These are phyloP conservation scores for Jasminum sambac DNA, from an alignment of 257 asterid species.

Conservation along the genomic window DNA sequence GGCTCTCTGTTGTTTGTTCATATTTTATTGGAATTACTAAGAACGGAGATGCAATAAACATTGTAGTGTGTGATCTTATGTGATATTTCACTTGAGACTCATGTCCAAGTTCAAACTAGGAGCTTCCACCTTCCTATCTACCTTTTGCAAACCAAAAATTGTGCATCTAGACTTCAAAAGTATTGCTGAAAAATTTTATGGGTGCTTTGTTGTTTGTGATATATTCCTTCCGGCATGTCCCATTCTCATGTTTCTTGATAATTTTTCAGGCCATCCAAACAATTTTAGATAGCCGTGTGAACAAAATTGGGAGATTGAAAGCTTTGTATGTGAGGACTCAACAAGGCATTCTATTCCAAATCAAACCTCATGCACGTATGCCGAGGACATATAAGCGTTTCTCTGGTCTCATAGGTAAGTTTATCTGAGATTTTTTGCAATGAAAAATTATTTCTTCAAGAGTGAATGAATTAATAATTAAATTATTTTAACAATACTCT, in stretches of 20 bases:
- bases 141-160: neutral
- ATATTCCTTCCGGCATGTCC: neutral
- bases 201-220: neutral
- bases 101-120: neutral
- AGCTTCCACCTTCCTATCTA: neutral
- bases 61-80: neutral
- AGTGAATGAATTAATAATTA: slow-evolving; percentile 1
- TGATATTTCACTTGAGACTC: neutral
- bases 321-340: slow-evolving; percentile 85
- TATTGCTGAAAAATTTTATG: neutral
- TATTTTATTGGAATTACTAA: neutral
- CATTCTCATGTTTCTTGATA: slow-evolving; percentile 12
- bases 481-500: slow-evolving; percentile 18
- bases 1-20: neutral
- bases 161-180: neutral
- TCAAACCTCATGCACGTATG: slow-evolving; percentile 85
- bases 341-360: slow-evolving; percentile 73
- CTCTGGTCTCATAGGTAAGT: slow-evolving; percentile 89
- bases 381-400: slow-evolving; percentile 89
- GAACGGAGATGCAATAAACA: neutral
- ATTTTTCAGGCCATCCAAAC: slow-evolving; percentile 68
- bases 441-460: neutral
- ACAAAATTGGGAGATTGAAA: slow-evolving; percentile 74
- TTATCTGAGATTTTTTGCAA: neutral
- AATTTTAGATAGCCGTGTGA: slow-evolving; percentile 80